These are phyloP conservation scores for Eucalyptus erythrocorys DNA, from an alignment of 345 rosid species.

Conservation along the genomic window DNA sequence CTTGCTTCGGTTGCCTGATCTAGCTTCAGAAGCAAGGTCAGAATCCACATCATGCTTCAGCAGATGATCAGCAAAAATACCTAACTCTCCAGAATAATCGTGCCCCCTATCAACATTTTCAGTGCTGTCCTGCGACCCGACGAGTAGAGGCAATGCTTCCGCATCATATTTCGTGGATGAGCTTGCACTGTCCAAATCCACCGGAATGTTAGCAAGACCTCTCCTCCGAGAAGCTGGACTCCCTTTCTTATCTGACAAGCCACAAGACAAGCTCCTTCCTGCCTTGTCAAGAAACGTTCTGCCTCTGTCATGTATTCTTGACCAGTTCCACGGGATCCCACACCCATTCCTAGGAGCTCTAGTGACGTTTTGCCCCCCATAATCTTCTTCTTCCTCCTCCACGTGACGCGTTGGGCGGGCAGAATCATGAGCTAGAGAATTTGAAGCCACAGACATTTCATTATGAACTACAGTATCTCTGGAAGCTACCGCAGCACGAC, in stretches of 20 bases:
- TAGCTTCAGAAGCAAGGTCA: slow-evolving; percentile 74
- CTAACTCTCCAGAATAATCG: slow-evolving; percentile 93
- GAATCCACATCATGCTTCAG: slow-evolving; percentile 60
- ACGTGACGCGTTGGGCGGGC: slow-evolving; percentile 10
- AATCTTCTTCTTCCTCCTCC: slow-evolving; percentile 37
- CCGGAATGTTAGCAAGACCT: slow-evolving; percentile 43
- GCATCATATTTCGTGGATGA: slow-evolving; percentile 37
- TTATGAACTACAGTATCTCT: slow-evolving; percentile 42
- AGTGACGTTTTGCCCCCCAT: slow-evolving; percentile 29
- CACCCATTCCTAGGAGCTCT: slow-evolving; percentile 78
- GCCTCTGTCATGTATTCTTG: slow-evolving; percentile 83
- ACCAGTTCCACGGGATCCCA: slow-evolving; percentile 98
- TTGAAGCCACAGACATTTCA: slow-evolving; percentile 84
- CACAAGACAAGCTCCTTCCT: slow-evolving; percentile 94
- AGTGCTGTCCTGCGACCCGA: slow-evolving; percentile 47
- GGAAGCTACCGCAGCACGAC: slow-evolving; percentile 16
- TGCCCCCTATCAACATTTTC: slow-evolving; percentile 72
- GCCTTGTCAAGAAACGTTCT: slow-evolving; percentile 81
- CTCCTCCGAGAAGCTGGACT: slow-evolving; percentile 36
- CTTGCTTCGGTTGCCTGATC: slow-evolving; percentile 39
- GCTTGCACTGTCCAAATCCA: slow-evolving; percentile 47
- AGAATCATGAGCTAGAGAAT: slow-evolving; percentile 42
- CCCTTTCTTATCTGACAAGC: slow-evolving; percentile 62
- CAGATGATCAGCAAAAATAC: slow-evolving; percentile 72
- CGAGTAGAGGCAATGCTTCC: slow-evolving; percentile 65